phyloP scores from a whole-genome alignment of 78 protist species.

The Mastigamoeba balamuthi region DNA sequence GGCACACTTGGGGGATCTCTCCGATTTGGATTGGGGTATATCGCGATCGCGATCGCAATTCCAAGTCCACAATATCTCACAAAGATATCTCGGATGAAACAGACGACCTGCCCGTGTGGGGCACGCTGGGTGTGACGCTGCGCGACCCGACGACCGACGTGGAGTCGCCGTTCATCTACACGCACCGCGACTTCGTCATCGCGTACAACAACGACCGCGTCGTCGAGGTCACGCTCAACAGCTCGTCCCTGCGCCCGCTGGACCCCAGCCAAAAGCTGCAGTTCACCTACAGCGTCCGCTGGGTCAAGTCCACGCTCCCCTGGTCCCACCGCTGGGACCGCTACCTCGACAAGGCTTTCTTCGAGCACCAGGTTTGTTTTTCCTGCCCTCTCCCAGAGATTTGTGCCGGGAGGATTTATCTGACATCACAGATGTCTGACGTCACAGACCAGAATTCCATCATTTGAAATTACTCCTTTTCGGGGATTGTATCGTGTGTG shows the following conservation, averaged over 20 bases:
- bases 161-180: constrained; percentile 24
- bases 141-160: not conserved
- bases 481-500: not conserved
- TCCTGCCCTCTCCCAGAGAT: not conserved
- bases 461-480: not conserved
- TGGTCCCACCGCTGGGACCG: constrained; percentile 56
- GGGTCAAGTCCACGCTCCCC: constrained; percentile 7
- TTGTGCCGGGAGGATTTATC: not conserved
- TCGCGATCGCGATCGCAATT: too few relatives aligned
- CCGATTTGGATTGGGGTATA: too few relatives aligned
- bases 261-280: not conserved
- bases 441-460: too few relatives aligned
- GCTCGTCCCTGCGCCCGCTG: constrained; percentile 19
- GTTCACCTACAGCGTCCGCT: constrained; percentile 36
- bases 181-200: constrained; percentile 58
- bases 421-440: not conserved
- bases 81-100: too few relatives aligned
- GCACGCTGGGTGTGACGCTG: constrained; percentile 48
- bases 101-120: constrained; percentile 91
- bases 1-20: too few relatives aligned
- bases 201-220: constrained; percentile 44
- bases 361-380: constrained; percentile 63
- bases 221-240: constrained; percentile 29
- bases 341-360: constrained; percentile 71
- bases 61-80: too few relatives aligned